Conservation (phyloP, 2,329 filamentous ascomycete species). For the Botrytis squamosa region DNA sequence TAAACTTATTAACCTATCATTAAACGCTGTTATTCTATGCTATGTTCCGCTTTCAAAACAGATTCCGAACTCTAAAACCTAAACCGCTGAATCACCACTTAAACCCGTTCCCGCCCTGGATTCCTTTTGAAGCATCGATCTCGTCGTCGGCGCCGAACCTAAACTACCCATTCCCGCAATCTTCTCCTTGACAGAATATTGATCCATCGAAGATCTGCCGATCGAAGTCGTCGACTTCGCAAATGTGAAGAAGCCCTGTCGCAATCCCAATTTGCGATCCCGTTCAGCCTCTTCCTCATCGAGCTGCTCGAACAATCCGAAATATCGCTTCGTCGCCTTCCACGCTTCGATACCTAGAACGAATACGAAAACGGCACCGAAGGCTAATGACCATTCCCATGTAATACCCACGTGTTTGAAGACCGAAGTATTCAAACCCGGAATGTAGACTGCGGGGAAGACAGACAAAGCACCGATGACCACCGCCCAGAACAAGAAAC, state of each 20-base stretch:
- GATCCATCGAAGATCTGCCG: not conserved
- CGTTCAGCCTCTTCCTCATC: not conserved
- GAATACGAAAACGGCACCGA: conserved; percentile 60
- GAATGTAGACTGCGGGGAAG: conserved; percentile 66
- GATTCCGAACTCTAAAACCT: not conserved
- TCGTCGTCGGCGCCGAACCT: not conserved
- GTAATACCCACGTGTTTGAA: conserved; percentile 65
- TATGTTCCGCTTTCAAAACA: not conserved
- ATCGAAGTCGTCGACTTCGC: conserved; percentile 1
- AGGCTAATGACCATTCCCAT: conserved; percentile 70
- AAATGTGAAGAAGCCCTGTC: conserved; percentile 14
- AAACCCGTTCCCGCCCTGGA: not conserved
- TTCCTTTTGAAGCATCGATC: not conserved
- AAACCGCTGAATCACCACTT: conserved; percentile 3
- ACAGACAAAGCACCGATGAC: conserved; percentile 55
- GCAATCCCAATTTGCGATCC: not conserved
- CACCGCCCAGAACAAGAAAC: conserved; percentile 68
- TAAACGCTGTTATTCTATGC: not conserved
- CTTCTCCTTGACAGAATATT: conserved; percentile 25
- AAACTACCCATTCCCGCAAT: conserved; percentile 20
- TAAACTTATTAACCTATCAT: not conserved
- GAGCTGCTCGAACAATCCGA: conserved; percentile 5
- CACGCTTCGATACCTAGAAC: conserved; percentile 62
- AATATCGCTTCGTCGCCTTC: conserved; percentile 62
- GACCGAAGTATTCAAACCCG: conserved; percentile 61